Conservation (phyloP, 1,284 basidiomycete species). For the Fomitopsis pinicola region DNA sequence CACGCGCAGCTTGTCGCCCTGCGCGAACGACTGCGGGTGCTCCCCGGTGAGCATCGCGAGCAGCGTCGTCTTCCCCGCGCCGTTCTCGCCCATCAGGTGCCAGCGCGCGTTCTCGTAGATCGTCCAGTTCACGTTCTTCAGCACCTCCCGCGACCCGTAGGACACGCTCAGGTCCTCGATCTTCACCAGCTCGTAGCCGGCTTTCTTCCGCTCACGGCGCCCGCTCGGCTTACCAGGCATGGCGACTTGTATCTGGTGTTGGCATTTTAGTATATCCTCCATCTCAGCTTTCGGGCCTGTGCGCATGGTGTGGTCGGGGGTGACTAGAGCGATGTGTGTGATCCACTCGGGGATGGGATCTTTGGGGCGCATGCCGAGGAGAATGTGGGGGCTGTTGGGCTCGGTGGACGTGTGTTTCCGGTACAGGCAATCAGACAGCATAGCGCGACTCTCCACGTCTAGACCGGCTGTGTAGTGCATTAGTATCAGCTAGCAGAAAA, state of each 20-base stretch:
- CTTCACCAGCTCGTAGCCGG: conserved; percentile 13
- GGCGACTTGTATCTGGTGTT: neutral
- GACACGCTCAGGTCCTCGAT: conserved; percentile 16
- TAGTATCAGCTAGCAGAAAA: conserved; percentile 1
- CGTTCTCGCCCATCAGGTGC: conserved; percentile 87
- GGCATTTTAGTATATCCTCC: neutral
- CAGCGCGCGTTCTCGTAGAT: conserved; percentile 78
- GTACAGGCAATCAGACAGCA: conserved; percentile 56
- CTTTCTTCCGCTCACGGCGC: neutral
- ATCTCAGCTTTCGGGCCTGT: conserved; percentile 26
- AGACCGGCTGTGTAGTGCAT: conserved; percentile 59
- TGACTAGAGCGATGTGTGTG: conserved; percentile 67
- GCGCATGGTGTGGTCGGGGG: conserved; percentile 26
- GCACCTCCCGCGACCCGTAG: conserved; percentile 41
- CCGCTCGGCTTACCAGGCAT: neutral
- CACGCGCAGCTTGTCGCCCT: conserved; percentile 63
- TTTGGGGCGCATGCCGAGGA: conserved; percentile 78
- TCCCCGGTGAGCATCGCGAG: conserved; percentile 90
- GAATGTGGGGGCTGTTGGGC: conserved; percentile 48
- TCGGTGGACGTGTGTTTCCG: conserved; percentile 47
- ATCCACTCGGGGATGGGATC: conserved; percentile 84
- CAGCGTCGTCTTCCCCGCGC: conserved; percentile 85
- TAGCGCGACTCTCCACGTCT: conserved; percentile 55
- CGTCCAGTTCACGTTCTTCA: conserved; percentile 76
- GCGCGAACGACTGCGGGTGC: conserved; percentile 90